Evolutionary conservation across 1,139 yeast genomes (phyloP), one percentile per base, ranked within the genome.

Genomic region (Hyphopichia pseudoburtonii): DNA sequence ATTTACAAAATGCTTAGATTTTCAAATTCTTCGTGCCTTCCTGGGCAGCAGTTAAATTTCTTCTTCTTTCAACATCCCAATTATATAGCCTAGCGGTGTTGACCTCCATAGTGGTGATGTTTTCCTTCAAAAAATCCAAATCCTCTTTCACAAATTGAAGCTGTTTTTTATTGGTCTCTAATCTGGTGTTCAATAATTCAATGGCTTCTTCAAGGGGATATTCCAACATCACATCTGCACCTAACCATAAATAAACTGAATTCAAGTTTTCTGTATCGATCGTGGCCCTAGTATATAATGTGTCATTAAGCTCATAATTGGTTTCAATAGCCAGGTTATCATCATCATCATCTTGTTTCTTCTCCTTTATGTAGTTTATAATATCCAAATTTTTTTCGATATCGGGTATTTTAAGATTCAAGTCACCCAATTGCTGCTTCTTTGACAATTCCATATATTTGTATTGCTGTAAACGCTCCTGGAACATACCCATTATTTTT

Each of bases 211-310:
- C 85, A 26, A 88, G 70, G 4, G 96, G 90, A 57, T 92, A 92
- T 57, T 92, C 98, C 52, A 94, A 71, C 98, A 92, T 92, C 15
- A 92, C 94, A 52, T 90, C 96, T 1, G 99, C 97, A 9, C 99
- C 99, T 16, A 92, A 73, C 98, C 98, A 92, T 38, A 92, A 72
- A 46, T 80, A 80, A 2, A 92, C 98, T 2, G 73, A 63, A 28
- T 70, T 52, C 42, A 69, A 55, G 25, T 57, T 62, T 27, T 68
- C 61, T 16, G 69, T 56, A 35, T 85, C 78, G 27, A 92, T 73
- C 26, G 73, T 73, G 2, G 98, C 98, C 43, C 80, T 80, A 12
- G 97, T 85, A 56, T 81, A 92, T 35, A 92, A 71, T 0, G 98
- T 92, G 52, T 92, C 97, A 60, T 92, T 90, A 53, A 92, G 73